phyloP scores from a whole-genome alignment of 441 rosid species.

The Eruca vesicaria region DNA sequence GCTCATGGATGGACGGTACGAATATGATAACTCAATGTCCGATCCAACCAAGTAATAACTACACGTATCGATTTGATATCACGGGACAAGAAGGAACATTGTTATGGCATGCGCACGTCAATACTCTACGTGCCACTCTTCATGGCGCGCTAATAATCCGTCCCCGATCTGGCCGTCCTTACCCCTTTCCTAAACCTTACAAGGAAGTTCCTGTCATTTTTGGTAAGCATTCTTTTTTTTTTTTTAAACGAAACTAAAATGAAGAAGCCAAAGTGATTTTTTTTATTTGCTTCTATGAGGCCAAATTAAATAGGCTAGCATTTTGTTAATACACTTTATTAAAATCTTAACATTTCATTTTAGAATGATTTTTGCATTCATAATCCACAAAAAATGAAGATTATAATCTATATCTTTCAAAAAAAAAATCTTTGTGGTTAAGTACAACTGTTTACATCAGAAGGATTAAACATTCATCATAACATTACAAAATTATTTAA shows the following conservation, averaged over 20 bases:
- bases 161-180: constrained; percentile 49
- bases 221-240: constrained; percentile 45
- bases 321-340: too few species aligned
- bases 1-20: constrained; percentile 89
- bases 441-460: too few species aligned
- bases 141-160: constrained; percentile 68
- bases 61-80: constrained; percentile 59
- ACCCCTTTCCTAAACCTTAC: constrained; percentile 73
- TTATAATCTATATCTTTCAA: background rate
- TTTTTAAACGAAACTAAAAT: too few species aligned
- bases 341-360: too few species aligned
- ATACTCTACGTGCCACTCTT: constrained; percentile 64
- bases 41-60: constrained; percentile 50
- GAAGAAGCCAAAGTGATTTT: too few species aligned
- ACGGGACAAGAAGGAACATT: constrained; percentile 78
- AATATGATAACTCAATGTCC: constrained; percentile 79
- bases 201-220: constrained; percentile 60
- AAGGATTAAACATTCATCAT: too few species aligned
- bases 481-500: too few species aligned
- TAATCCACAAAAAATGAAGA: too few species aligned
- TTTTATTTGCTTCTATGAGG: too few species aligned
- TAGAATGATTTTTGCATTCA: too few species aligned
- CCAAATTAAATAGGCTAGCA: too few species aligned
- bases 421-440: background rate
- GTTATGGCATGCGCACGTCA: constrained; percentile 89